Evolutionary conservation across 2,329 filamentous ascomycete genomes (phyloP), one percentile per base, ranked within the genome.

Genomic region (Fusarium sp.): DNA sequence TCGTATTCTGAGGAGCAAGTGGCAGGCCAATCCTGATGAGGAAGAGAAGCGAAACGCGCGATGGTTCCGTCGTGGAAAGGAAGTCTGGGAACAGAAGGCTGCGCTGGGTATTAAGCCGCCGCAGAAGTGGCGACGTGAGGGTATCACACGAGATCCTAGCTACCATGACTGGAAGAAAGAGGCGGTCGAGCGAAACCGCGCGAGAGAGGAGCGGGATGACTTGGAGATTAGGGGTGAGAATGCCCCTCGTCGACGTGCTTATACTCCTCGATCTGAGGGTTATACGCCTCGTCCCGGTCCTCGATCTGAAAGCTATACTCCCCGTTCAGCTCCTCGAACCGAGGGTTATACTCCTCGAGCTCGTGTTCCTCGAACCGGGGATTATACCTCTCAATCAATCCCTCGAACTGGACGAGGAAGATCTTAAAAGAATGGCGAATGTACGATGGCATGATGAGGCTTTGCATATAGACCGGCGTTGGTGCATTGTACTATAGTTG

Each of bases 1-100:
- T 17, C 90, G 96, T 41, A 97, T 99, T 59, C 84, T 99, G 70
- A 94, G 90, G 84, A 90, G 89, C 81, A 95, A 94, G 69, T 96
- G 94, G 92, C 83, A 83, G 77, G 91, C 93, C 8, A 85, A 80
- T 13, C 85, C 87, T 32, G 87, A 90, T 60, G 88, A 91, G 77
- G 88, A 91, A 69, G 80, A 86, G 68, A 83, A 87, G 7, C 86
- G 90, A 62, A 88, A 91, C 78, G 82, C 85, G 74, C 84, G 91
- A 30, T 93, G 91, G 91, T 87, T 89, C 77, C 85, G 86, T 24
- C 85, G 91, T 60, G 91, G 91, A 66, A 86, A 88, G 82, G 79
- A 81, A 55, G 86, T 92, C 64, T 93, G 90, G 90, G 80, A 84
- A 73, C 83, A 86, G 62, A 89, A 88, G 83, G 89, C 89, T 2